phyloP scores from a whole-genome alignment of 495 filamentous ascomycete species.

The Margaritispora aquatica region DNA sequence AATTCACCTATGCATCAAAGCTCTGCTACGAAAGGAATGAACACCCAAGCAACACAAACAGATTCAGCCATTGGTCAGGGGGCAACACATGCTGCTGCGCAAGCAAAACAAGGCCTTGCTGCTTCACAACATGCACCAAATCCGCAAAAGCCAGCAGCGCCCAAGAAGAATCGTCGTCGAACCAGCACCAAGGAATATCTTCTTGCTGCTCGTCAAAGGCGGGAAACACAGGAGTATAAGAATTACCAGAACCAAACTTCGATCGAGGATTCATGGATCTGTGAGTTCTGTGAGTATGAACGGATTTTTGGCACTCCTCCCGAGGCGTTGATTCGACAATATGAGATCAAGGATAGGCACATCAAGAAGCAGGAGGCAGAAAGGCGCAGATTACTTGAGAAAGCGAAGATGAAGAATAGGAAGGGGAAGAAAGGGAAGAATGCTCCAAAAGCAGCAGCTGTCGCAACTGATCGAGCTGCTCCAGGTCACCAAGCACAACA shows the following conservation, averaged over 20 bases:
- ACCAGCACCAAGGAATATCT: slow-evolving; percentile 53
- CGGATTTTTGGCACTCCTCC: slow-evolving; percentile 79
- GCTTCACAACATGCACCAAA: slow-evolving; percentile 26
- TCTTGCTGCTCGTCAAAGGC: slow-evolving; percentile 59
- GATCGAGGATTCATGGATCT: slow-evolving; percentile 83
- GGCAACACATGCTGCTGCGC: slow-evolving; percentile 26
- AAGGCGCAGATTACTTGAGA: slow-evolving; percentile 79
- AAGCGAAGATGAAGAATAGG: slow-evolving; percentile 89
- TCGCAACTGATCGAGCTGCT: slow-evolving; percentile 28
- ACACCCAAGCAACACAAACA: slow-evolving; percentile 59
- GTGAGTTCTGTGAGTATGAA: slow-evolving; percentile 88
- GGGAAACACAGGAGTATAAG: slow-evolving; percentile 60
- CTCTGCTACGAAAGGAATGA: slow-evolving; percentile 22
- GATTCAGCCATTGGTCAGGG: slow-evolving; percentile 42
- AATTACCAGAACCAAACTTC: slow-evolving; percentile 73
- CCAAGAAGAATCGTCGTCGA: slow-evolving; percentile 49
- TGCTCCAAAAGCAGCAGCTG: slow-evolving; percentile 47
- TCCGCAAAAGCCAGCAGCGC: slow-evolving; percentile 20
- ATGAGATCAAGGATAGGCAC: slow-evolving; percentile 89
- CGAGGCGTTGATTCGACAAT: slow-evolving; percentile 78
- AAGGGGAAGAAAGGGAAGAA: slow-evolving; percentile 65
- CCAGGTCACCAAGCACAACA: slow-evolving; percentile 30
- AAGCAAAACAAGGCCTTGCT: slow-evolving; percentile 31
- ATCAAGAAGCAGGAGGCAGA: slow-evolving; percentile 76
- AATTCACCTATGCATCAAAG: slow-evolving; percentile 17